Evolutionary conservation across 306 rosid species (phyloP), one percentile per base, ranked within the genome.

Genomic region (Corylus avellana): DNA sequence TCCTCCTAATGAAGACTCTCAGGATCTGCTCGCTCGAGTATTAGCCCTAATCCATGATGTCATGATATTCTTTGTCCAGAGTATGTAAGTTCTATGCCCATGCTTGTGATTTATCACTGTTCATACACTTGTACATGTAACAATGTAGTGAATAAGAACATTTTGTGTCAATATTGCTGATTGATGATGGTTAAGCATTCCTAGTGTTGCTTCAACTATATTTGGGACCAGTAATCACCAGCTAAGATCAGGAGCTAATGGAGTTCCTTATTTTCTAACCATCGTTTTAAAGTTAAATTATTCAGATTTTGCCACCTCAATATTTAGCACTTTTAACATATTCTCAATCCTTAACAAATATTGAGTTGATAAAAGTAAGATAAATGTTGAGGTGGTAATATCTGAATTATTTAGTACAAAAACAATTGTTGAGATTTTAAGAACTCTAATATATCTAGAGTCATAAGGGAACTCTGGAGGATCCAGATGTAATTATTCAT

Each of bases 1-100:
- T 70, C 70, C 20, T 22, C 22, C 79, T 67, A 72, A 74, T 68
- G 75, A 82, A 70, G 78, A 73, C 53, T 75, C 72, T 68, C 29
- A n/a, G 73, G 77, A 73, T 82, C 76, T 88, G 51, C 83, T 77
- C 25, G 75, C 8, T 13, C 49, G 58, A 27, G 44, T 49, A 51
- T 39, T 67, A 69, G 14, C 18, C 16, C 35, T 72, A 27, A 75
- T 47, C 8, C 27, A 46, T 47, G 39, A 59, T 44, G 44, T 29
- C 20, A 55, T 63, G 22, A 58, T 74, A 27, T 59, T 83, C 76
- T n/a, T 44, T 61, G 73, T 82, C 59, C 20, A 55, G 13, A 39
- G 0, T 68, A 47, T 75, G 27, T 44, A 53, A 16, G 49, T 20
- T 61, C 73, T 18, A 61, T 20, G 66, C 64, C 27, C 2, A 20